Base-by-base conservation (phyloP, 192 early-diverging fungal species). In the Dimargaris verticillata region DNA sequence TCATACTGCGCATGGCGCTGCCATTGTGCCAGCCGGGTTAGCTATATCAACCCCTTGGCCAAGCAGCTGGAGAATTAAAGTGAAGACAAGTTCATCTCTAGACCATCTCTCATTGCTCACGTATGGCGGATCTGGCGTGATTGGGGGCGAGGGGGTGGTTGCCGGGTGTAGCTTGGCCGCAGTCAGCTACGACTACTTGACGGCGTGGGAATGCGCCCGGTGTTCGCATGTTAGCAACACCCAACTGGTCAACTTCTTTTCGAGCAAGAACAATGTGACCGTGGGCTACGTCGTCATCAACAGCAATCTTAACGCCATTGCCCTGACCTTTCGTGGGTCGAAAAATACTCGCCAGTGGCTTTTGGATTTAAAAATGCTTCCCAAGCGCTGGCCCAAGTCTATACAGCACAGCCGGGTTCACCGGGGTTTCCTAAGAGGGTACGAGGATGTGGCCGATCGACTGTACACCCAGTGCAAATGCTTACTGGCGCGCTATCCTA, bases 311-410 rank as follows among this genome's bases (percentile, higher is more conserved):
- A 59, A 59, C 29, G 13, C 14, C 13, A 38, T 76, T 12, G 59
- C 70, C 13, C 63, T 71, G 22, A 65, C 68, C 6, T 72, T 71
- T 63, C 71, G 66, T 38, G 74, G 74, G 22, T 73, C 74, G 12
- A 58, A 67, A 5, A 64, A 69, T 54, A 7, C 25, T 13, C 38
- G 63, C 1, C 71, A 73, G 52, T 71, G 66, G 71, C 24, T 62
- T 3, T 12, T 22, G 5, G 70, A 76, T 10, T 18, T 70, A 13
- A 59, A 71, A 28, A 38, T 71, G 41, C 47, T 11, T 9, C 63
- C 67, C 33, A 55, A 55, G 17, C 44, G 52, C 2, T 77, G 71
- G 71, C 71, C 72, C 20, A 44, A 61, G 0, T 45, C 41, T 0
- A 60, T 74, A 18, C 28, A 57, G 17, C 62, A 61, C 52, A 72